Base-by-base conservation (phyloP, 306 rosid species). In the Quercus variabilis region DNA sequence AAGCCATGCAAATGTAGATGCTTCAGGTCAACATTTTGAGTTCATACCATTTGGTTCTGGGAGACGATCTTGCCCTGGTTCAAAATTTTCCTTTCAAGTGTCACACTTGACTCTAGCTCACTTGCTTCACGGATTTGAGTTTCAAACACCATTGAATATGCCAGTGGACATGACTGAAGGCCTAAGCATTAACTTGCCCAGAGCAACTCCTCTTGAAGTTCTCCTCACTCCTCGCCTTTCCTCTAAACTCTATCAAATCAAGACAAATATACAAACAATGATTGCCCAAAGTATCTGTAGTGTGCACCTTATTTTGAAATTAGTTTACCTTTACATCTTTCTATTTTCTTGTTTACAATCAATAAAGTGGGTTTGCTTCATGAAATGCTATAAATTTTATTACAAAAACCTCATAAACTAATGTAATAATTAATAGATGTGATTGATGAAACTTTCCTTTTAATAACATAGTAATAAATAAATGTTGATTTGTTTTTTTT, bases 101-200 rank as follows among this genome's bases (percentile, higher is more conserved):
- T 10, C 25, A 6, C 14, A 18, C 1, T 7, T 70, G 30, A 70
- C 81, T 3, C 26, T 75, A 2, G 83, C 78, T 2, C 58, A 78
- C 11, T 26, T 79, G 51, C 83, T 83, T 38, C 74, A 70, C 1
- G 54, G 55, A 8, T 70, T 70, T 43, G 74, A 70, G 23, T n/a
- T 41, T 0, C 3, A 15, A 19, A 70, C 25, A 3, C 51, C 51
- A 30, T 4, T 13, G 72, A 19, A 35, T 25, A 7, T 13, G 74
- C 19, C 57, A 17, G 26, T 35, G 9, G 46, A 69, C 26, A 62
- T 62, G 38, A 62, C 11, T 5, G 69, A 62, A 26, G 17, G 69
- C 31, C 21, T 6, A 1, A 14, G 69, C 33, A 6, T 62, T 6
- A 20, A 30, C 10, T 20, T 20, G 12, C 13, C 19, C 15, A 21